These are phyloP conservation scores for Trichophyton benhamiae DNA, from an alignment of 2,329 filamentous ascomycete genomes.

Conservation along the genomic window DNA sequence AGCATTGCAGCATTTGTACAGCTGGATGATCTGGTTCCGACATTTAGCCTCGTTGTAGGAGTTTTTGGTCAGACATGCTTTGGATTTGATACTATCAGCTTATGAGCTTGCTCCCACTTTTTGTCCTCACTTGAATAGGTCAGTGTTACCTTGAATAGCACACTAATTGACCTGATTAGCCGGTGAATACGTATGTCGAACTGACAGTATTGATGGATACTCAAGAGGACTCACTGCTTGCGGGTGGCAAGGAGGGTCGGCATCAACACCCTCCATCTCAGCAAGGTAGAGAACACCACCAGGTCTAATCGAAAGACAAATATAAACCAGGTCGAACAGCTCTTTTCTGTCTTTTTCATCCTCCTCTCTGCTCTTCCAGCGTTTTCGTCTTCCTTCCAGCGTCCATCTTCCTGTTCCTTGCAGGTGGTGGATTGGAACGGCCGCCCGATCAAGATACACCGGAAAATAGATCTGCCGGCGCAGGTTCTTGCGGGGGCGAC, in stretches of 20 bases:
- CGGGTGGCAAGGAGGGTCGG: constrained; percentile 71
- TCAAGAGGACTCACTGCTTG: constrained; percentile 54
- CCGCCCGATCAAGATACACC: too few relatives aligned
- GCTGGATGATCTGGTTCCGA: constrained; percentile 60
- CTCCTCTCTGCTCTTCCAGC: not conserved
- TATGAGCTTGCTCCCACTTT: not conserved
- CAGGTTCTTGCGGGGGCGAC: not conserved
- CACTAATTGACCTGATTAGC: constrained; percentile 43
- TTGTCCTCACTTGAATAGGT: not conserved
- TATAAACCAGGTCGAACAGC: too few relatives aligned
- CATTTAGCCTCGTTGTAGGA: constrained; percentile 79
- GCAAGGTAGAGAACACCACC: not conserved
- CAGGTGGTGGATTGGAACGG: too few relatives aligned
- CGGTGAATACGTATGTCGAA: not conserved
- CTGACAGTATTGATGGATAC: not conserved
- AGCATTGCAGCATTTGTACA: constrained; percentile 85
- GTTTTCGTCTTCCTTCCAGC: not conserved
- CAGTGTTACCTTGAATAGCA: constrained; percentile 65
- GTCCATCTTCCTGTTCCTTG: too few relatives aligned
- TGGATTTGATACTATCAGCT: not conserved
- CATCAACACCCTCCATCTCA: constrained; percentile 22
- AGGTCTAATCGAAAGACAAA: too few relatives aligned
- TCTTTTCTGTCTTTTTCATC: not conserved
- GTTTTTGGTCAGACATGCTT: constrained; percentile 75
- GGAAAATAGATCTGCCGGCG: not conserved